Conservation (phyloP, 2,329 filamentous ascomycete species). For the Helotiales sp. region DNA sequence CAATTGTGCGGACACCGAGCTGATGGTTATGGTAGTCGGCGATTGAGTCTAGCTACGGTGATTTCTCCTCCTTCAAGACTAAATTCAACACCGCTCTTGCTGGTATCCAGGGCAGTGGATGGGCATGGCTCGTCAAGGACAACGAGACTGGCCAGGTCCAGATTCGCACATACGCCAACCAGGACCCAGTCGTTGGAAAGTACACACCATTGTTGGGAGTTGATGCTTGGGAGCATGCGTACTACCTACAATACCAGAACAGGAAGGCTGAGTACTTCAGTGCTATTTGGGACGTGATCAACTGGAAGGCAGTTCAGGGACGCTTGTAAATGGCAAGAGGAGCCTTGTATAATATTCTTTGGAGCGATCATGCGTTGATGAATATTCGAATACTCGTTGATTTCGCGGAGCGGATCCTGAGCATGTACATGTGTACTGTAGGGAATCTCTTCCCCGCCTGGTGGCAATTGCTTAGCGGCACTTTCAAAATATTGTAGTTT, state of each 20-base stretch:
- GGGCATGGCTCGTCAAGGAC: slow-evolving; percentile 63
- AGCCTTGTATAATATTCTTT: not conserved
- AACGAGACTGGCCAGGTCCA: slow-evolving; percentile 58
- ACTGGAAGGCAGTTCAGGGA: slow-evolving; percentile 87
- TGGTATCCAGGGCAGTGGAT: slow-evolving; percentile 64
- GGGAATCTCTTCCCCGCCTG: not conserved
- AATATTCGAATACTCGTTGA: not conserved
- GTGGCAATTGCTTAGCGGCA: not conserved
- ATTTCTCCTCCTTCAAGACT: slow-evolving; percentile 58
- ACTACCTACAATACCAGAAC: slow-evolving; percentile 86
- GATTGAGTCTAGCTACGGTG: slow-evolving; percentile 52
- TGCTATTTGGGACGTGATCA: slow-evolving; percentile 79
- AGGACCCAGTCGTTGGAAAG: slow-evolving; percentile 86
- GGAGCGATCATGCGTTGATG: not conserved
- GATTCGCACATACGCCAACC: slow-evolving; percentile 78
- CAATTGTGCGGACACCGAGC: not conserved
- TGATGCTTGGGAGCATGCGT: slow-evolving; percentile 95
- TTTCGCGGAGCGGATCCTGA: no score
- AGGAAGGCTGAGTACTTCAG: slow-evolving; percentile 76
- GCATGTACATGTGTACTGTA: no score
- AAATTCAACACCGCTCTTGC: slow-evolving; percentile 64
- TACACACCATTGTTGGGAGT: slow-evolving; percentile 84
- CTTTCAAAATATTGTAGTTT: not conserved
- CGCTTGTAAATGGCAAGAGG: slow-evolving; percentile 57
- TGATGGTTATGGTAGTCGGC: slow-evolving; percentile 36